These are phyloP conservation scores for Myxozyma sirexii DNA, from an alignment of 805 yeast species.

Conservation along the genomic window DNA sequence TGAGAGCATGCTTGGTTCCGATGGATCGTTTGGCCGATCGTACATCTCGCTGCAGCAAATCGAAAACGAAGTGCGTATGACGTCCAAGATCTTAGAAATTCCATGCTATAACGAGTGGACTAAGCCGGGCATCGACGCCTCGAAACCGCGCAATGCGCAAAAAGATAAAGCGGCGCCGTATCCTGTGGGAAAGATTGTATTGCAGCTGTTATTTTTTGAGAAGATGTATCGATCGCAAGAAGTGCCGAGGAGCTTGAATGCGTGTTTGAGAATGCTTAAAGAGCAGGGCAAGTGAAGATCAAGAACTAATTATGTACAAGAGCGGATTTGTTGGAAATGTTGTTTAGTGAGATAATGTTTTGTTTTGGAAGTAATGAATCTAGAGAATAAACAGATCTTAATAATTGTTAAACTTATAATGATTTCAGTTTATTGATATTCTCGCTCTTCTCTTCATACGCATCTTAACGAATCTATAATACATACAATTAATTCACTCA, in stretches of 20 bases:
- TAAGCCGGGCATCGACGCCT: constrained; percentile 35
- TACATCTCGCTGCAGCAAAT: constrained; percentile 64
- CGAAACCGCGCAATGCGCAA: constrained; percentile 27
- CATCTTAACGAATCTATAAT: too few species aligned
- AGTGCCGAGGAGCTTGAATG: constrained; percentile 68
- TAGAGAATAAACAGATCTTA: neutral
- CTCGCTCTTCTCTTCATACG: neutral
- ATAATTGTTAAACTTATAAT: neutral
- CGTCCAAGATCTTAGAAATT: constrained; percentile 54
- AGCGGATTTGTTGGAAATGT: neutral
- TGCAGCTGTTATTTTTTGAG: constrained; percentile 70
- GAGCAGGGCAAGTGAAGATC: neutral
- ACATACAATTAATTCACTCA: neutral
- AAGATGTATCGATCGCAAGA: constrained; percentile 61
- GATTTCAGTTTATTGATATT: too few species aligned
- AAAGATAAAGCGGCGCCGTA: constrained; percentile 52
- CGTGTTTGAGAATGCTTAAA: constrained; percentile 30
- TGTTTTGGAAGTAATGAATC: neutral
- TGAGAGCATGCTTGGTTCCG: constrained; percentile 68
- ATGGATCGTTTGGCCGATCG: constrained; percentile 87
- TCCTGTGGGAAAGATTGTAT: constrained; percentile 65
- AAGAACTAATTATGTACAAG: neutral
- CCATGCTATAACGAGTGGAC: constrained; percentile 86
- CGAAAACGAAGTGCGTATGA: constrained; percentile 59
- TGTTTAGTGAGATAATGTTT: neutral